phyloP scores from a whole-genome alignment of 2,329 filamentous ascomycete species.

The Sclerotinia subarctica region DNA sequence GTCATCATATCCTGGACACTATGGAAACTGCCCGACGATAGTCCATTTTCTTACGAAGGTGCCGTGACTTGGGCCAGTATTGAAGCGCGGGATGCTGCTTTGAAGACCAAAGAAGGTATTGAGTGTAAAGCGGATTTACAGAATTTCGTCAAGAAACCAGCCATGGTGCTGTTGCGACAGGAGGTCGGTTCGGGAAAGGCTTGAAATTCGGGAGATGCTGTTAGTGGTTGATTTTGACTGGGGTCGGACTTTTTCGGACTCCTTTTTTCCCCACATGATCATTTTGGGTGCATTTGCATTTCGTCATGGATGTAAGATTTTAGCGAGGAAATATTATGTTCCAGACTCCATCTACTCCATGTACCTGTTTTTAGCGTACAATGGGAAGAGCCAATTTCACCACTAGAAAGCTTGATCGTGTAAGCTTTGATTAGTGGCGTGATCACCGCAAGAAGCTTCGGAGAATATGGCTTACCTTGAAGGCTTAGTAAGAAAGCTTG shows the following conservation, averaged over 20 bases:
- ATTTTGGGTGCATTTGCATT: background rate
- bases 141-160: background rate
- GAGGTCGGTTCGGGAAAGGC: background rate
- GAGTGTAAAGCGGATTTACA: background rate
- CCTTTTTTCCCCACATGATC: background rate
- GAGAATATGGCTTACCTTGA: background rate
- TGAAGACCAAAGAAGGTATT: background rate
- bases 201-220: background rate
- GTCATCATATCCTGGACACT: background rate
- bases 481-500: background rate
- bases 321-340: background rate
- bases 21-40: background rate
- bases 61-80: background rate
- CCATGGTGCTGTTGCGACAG: background rate
- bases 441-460: background rate
- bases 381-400: background rate
- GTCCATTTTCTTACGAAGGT: background rate
- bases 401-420: background rate
- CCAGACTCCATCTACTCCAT: too few relatives aligned
- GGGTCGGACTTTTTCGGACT: slow-evolving; percentile 7
- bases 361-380: background rate
- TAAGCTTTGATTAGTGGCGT: background rate
- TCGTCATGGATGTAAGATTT: background rate
- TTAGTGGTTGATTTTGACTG: background rate
- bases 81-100: background rate